These are phyloP conservation scores for Metschnikowia continentalis DNA, from an alignment of 805 yeast genomes.

Conservation along the genomic window DNA sequence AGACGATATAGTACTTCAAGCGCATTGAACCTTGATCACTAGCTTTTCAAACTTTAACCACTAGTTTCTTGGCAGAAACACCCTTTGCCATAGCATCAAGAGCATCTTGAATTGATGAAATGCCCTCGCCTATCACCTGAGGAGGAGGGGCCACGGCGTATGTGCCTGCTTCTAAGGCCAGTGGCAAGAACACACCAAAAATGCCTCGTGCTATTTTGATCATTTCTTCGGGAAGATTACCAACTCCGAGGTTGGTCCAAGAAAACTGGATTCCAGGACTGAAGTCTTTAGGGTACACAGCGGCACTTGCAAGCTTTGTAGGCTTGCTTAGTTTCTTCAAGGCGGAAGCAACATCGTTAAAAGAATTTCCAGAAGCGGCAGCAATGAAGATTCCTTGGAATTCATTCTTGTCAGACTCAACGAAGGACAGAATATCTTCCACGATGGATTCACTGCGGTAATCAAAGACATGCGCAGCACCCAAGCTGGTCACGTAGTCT, in stretches of 20 bases:
- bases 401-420: conserved; percentile 1
- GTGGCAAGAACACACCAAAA: conserved; percentile 1
- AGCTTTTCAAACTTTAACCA: conserved; percentile 6
- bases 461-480: conserved; percentile 9
- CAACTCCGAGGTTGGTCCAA: conserved; percentile 7
- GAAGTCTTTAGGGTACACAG: conserved; percentile 7
- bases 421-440: conserved; percentile 3
- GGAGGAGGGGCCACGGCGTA: conserved; percentile 3
- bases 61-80: conserved; percentile 9
- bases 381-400: conserved; percentile 11
- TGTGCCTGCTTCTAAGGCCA: conserved; percentile 1
- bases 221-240: conserved; percentile 3
- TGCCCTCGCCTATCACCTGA: conserved; percentile 4
- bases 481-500: conserved; percentile 4
- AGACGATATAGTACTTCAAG: no score
- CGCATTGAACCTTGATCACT: no score
- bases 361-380: conserved; percentile 9
- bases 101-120: conserved; percentile 5
- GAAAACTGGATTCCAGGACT: conserved; percentile 1
- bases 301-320: conserved; percentile 6
- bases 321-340: neutral
- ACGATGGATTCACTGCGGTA: conserved; percentile 6
- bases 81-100: conserved; percentile 6
- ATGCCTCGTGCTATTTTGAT: neutral
- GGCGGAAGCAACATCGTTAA: conserved; percentile 5